Evolutionary conservation across 164 flowering plant species (phyloP).

Genomic region (Chloranthus sessilifolius): DNA sequence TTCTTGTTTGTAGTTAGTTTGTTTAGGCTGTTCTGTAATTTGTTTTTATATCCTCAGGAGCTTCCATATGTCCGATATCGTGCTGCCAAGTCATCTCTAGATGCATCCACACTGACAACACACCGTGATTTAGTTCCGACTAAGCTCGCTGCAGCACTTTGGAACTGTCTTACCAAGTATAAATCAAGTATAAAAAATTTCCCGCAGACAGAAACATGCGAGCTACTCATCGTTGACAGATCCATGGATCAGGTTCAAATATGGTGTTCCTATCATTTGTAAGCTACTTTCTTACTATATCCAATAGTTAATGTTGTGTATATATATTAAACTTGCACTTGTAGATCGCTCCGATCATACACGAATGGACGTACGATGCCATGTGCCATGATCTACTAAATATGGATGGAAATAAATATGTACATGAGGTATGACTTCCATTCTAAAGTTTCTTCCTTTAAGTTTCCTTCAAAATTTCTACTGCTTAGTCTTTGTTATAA

Average conservation of each 20-base stretch:
- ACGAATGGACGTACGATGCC: constrained; percentile 98
- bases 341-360: constrained; percentile 90
- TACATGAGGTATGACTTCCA: constrained; percentile 63
- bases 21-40: too few relatives aligned
- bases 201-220: constrained; percentile 86
- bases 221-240: constrained; percentile 79
- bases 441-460: too few relatives aligned
- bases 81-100: constrained; percentile 64
- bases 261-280: constrained; percentile 1
- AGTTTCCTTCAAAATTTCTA: background rate
- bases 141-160: constrained; percentile 81
- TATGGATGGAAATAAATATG: constrained; percentile 84
- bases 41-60: too few relatives aligned
- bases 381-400: constrained; percentile 88
- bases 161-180: constrained; percentile 63
- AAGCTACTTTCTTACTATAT: constrained; percentile 7
- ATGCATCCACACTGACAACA: constrained; percentile 58
- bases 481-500: constrained; percentile 2
- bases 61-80: constrained; percentile 78
- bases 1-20: too few relatives aligned
- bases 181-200: constrained; percentile 57
- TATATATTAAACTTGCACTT: constrained; percentile 35
- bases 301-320: too few relatives aligned
- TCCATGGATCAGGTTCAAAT: constrained; percentile 76
- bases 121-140: constrained; percentile 69